Conservation (phyloP, 2,329 filamentous ascomycete genomes). For the Sporothrix schenckii region DNA sequence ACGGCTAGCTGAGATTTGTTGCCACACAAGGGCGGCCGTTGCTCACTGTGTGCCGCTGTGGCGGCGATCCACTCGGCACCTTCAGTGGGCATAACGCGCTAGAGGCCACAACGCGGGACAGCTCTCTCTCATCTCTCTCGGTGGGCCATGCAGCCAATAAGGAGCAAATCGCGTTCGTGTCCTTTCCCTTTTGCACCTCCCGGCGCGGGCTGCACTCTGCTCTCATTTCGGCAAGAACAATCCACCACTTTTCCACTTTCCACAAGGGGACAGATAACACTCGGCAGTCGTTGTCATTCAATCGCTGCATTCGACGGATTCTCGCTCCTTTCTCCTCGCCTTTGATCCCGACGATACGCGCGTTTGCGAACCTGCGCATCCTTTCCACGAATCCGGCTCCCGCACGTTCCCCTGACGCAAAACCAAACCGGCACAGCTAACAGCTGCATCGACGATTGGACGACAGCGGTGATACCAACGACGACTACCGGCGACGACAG, state of each 20-base stretch:
- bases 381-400: background rate
- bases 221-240: conserved; percentile 14
- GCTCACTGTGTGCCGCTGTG: background rate
- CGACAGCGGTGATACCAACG: background rate
- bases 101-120: conserved; percentile 18
- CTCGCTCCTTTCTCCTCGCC: background rate
- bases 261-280: conserved; percentile 17
- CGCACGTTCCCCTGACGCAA: conserved; percentile 3
- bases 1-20: background rate
- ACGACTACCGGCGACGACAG: background rate
- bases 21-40: background rate
- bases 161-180: conserved; percentile 51
- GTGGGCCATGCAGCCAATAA: conserved; percentile 41
- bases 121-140: background rate
- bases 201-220: conserved; percentile 13
- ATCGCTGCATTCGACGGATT: background rate
- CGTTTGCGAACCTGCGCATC: background rate
- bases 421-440: background rate
- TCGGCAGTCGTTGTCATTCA: conserved; percentile 13
- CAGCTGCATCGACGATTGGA: conserved; percentile 14
- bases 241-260: background rate
- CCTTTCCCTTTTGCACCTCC: conserved; percentile 40
- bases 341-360: background rate
- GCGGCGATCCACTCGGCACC: conserved; percentile 1
- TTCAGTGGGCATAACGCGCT: conserved; percentile 22